Conservation (phyloP, 2,329 filamentous ascomycete species). For the Incumbomyces lentus region DNA sequence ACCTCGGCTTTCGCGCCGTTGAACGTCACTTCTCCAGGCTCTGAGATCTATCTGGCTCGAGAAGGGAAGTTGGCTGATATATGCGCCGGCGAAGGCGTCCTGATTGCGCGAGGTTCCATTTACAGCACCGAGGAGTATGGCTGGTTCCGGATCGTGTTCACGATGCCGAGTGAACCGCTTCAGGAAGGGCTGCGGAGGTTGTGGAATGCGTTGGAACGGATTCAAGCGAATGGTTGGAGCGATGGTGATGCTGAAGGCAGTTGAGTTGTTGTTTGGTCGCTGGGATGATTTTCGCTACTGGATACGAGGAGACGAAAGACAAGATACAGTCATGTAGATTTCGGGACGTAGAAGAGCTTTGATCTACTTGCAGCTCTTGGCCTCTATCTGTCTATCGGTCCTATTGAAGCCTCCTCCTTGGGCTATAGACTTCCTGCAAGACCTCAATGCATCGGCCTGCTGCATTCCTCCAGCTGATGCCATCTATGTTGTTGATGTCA, state of each 20-base stretch:
- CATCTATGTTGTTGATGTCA: conserved; percentile 11
- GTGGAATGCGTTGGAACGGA: conserved; percentile 1
- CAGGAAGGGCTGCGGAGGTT: conserved; percentile 13
- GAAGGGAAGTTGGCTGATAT: background rate
- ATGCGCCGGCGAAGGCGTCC: conserved; percentile 10
- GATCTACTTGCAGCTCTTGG: background rate
- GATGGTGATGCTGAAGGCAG: background rate
- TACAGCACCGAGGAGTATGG: conserved; percentile 15
- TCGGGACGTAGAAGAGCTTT: no score
- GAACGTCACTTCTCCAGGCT: conserved; percentile 5
- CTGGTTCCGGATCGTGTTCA: conserved; percentile 16
- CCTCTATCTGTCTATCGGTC: background rate
- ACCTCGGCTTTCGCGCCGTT: conserved; percentile 13
- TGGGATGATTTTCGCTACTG: no score
- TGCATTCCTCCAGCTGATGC: conserved; percentile 14
- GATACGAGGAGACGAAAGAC: no score
- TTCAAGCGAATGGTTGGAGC: background rate
- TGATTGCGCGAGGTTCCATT: conserved; percentile 13
- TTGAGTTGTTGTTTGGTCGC: no score
- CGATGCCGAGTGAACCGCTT: conserved; percentile 13
- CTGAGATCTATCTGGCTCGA: background rate
- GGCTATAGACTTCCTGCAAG: conserved; percentile 24
- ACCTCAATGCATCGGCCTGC: conserved; percentile 25
- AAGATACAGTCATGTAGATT: no score
- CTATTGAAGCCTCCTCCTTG: conserved; percentile 13